Conservation (phyloP, 331 rosid genomes). For the Rhamnella rubrinervis region DNA sequence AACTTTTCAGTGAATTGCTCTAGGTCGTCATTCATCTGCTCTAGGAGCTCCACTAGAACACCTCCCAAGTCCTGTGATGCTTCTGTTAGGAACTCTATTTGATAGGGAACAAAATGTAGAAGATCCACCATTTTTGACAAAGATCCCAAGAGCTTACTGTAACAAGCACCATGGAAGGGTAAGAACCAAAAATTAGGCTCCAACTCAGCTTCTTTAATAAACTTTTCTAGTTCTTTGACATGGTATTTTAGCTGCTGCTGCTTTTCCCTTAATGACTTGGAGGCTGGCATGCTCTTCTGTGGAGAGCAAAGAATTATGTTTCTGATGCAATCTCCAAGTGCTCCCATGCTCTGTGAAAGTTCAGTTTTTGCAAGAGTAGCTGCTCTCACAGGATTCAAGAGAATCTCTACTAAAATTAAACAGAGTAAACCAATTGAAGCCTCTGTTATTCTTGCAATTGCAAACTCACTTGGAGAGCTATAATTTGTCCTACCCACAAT, state of each 20-base stretch:
- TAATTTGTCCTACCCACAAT: slow-evolving; percentile 68
- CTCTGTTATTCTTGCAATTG: slow-evolving; percentile 61
- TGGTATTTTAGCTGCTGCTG: slow-evolving; percentile 43
- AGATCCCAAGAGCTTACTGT: slow-evolving; percentile 49
- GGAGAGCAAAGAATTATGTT: slow-evolving; percentile 22
- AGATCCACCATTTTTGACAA: slow-evolving; percentile 53
- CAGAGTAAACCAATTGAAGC: slow-evolving; percentile 67
- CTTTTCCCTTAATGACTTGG: slow-evolving; percentile 35
- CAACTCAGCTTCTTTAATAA: slow-evolving; percentile 53
- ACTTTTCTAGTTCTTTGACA: slow-evolving; percentile 36
- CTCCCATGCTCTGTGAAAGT: slow-evolving; percentile 48
- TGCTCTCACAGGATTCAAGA: slow-evolving; percentile 60
- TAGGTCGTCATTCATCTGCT: slow-evolving; percentile 26
- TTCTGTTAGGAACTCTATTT: slow-evolving; percentile 26
- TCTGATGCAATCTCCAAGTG: slow-evolving; percentile 47
- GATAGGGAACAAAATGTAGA: slow-evolving; percentile 37
- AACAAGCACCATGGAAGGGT: slow-evolving; percentile 54
- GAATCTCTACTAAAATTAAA: slow-evolving; percentile 49
- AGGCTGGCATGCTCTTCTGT: slow-evolving; percentile 22
- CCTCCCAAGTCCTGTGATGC: slow-evolving; percentile 11
- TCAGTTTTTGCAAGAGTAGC: slow-evolving; percentile 59
- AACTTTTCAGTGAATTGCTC: slow-evolving; percentile 23
- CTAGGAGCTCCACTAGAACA: slow-evolving; percentile 25
- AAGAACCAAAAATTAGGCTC: slow-evolving; percentile 85
- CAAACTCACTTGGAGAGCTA: slow-evolving; percentile 58